phyloP scores from a whole-genome alignment of 2,329 filamentous ascomycete species.

The Cercospora sesami region DNA sequence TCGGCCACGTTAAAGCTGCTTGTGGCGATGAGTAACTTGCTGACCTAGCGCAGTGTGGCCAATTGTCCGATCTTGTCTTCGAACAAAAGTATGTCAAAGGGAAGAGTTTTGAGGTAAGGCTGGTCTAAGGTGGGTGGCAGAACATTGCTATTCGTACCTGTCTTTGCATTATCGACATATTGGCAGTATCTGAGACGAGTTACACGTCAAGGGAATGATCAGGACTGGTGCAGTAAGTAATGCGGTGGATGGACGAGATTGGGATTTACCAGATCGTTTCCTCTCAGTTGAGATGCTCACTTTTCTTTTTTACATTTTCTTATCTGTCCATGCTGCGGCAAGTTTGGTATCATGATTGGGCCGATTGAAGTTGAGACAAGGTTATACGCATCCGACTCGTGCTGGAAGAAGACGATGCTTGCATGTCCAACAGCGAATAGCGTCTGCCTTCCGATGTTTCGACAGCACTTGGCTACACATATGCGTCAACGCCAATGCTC shows the following conservation, averaged over 20 bases:
- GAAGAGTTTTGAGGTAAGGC: conserved; percentile 43
- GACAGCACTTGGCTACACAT: background rate
- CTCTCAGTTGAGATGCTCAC: background rate
- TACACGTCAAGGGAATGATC: background rate
- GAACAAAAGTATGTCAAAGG: conserved; percentile 68
- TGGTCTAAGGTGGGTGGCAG: conserved; percentile 24
- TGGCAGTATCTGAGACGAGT: background rate
- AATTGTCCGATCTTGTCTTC: conserved; percentile 54
- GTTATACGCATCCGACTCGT: conserved; percentile 2
- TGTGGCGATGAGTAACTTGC: conserved; percentile 56
- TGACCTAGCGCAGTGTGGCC: conserved; percentile 49
- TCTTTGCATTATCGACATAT: background rate
- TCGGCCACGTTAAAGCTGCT: conserved; percentile 54
- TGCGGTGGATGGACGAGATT: background rate
- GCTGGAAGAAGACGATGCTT: background rate
- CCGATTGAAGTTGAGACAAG: conserved; percentile 7
- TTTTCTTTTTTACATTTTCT: background rate
- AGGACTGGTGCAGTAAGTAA: background rate
- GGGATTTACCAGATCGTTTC: background rate
- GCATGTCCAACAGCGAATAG: background rate
- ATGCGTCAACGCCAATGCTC: conserved; percentile 9
- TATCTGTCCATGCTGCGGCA: background rate
- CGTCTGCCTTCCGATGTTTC: background rate
- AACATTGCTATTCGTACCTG: background rate
- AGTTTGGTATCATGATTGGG: background rate